Conservation (phyloP, 176 grass and related monocot species). For the Carex scoparia region DNA sequence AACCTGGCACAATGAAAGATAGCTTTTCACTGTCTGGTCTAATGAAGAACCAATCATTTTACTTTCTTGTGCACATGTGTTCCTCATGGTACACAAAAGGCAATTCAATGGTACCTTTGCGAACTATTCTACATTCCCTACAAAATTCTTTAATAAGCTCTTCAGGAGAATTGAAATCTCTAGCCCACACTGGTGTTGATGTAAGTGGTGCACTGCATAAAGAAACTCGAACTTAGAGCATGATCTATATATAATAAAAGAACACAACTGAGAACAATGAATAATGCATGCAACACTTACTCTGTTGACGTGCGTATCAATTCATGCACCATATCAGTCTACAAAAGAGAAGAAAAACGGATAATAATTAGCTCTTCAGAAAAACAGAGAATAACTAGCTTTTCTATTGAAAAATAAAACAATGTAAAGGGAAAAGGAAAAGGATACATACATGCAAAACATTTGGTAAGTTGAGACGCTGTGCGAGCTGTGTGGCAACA, state of each 20-base stretch:
- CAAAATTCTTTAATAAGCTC: slow-evolving; percentile 96
- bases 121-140: slow-evolving; percentile 96
- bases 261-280: neutral
- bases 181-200: slow-evolving; percentile 84
- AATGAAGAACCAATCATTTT: neutral
- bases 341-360: slow-evolving; percentile 28
- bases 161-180: slow-evolving; percentile 81
- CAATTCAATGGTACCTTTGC: slow-evolving; percentile 55
- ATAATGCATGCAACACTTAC: slow-evolving; percentile 35
- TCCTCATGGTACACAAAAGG: neutral
- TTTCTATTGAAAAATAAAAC: neutral
- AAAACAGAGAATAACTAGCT: slow-evolving; percentile 3
- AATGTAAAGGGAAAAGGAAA: slow-evolving; percentile 4
- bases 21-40: neutral
- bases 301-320: slow-evolving; percentile 84
- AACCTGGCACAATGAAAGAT: slow-evolving; percentile 37
- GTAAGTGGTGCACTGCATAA: slow-evolving; percentile 77
- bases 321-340: slow-evolving; percentile 99
- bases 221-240: neutral
- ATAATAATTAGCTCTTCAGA: neutral
- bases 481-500: slow-evolving; percentile 94
- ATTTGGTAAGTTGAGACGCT: slow-evolving; percentile 93
- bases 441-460: slow-evolving; percentile 78
- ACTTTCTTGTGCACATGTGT: neutral
- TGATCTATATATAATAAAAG: neutral